A percentile compares a stretch with the other conserved stretches of the same genome.
These are phyloP conservation scores for Pseudopyricularia cyperi DNA, from an alignment of 2,329 filamentous ascomycete species.

Conservation along the genomic window DNA sequence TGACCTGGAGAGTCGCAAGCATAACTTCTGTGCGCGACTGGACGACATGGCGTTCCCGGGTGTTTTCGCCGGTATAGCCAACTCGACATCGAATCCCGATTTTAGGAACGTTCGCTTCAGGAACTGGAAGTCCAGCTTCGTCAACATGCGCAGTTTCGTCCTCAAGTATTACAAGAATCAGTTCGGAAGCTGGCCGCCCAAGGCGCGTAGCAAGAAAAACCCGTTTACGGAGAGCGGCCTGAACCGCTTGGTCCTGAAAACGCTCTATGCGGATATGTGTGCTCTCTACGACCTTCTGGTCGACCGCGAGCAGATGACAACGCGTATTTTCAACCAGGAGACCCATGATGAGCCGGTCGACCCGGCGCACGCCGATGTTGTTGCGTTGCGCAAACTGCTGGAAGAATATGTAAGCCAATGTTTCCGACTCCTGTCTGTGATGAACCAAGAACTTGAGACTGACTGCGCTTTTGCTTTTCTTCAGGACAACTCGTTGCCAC, in stretches of 20 bases:
- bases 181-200: constrained; percentile 72
- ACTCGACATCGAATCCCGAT: constrained; percentile 65
- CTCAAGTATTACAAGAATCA: constrained; percentile 50
- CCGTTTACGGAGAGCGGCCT: constrained; percentile 74
- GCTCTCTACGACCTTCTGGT: constrained; percentile 80
- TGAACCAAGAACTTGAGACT: background rate
- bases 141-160: constrained; percentile 60
- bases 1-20: constrained; percentile 62
- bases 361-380: constrained; percentile 43
- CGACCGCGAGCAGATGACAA: constrained; percentile 66
- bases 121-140: constrained; percentile 65
- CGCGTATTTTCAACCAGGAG: constrained; percentile 59
- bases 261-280: constrained; percentile 76
- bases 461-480: background rate
- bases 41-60: constrained; percentile 85
- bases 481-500: constrained; percentile 67
- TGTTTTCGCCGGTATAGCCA: constrained; percentile 77
- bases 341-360: constrained; percentile 20
- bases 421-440: background rate
- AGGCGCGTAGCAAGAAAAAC: constrained; percentile 85
- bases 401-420: constrained; percentile 53
- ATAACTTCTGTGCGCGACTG: constrained; percentile 59
- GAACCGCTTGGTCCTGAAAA: constrained; percentile 69
- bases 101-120: constrained; percentile 72
- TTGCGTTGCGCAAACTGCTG: constrained; percentile 66